These are phyloP conservation scores for Sporisorium iseilematis-ciliati DNA, from an alignment of 1,284 basidiomycete genomes.

Conservation along the genomic window DNA sequence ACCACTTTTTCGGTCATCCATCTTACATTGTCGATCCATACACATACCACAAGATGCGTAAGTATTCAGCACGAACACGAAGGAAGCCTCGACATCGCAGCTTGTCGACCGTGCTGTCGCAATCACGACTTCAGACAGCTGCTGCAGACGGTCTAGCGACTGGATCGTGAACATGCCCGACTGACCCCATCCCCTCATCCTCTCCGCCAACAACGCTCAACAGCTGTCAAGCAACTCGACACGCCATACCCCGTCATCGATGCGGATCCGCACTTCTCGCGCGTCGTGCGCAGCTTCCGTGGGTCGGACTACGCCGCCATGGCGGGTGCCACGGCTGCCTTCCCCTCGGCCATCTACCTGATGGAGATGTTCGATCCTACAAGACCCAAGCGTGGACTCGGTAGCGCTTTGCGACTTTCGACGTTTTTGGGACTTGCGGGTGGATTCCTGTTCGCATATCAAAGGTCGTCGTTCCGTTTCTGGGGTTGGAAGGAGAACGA, in stretches of 20 bases:
- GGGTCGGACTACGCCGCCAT: conserved; percentile 87
- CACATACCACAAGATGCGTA: conserved; percentile 30
- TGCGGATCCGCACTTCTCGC: conserved; percentile 87
- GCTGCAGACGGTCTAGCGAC: not conserved
- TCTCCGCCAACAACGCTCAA: not conserved
- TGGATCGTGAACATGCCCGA: not conserved
- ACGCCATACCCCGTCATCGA: conserved; percentile 73
- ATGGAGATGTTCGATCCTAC: conserved; percentile 67
- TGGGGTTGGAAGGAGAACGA: conserved; percentile 96
- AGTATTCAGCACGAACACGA: conserved; percentile 7
- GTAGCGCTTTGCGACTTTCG: conserved; percentile 58
- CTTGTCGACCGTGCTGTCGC: not conserved
- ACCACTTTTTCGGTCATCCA: not conserved
- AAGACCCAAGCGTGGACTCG: conserved; percentile 52
- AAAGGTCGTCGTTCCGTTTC: conserved; percentile 86
- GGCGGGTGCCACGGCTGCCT: conserved; percentile 83
- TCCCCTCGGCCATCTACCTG: conserved; percentile 79
- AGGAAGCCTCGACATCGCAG: not conserved
- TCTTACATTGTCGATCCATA: not conserved
- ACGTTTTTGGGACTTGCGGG: conserved; percentile 78
- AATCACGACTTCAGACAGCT: not conserved
- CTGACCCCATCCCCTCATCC: not conserved
- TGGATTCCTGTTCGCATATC: conserved; percentile 94
- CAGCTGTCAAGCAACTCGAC: conserved; percentile 61
- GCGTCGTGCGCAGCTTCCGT: conserved; percentile 91